Percentiles rank a stretch among this genome's conserved stretches.
These are phyloP conservation scores for Pythium monospermum DNA, from an alignment of 352 stramenopile genomes.

Conservation along the genomic window DNA sequence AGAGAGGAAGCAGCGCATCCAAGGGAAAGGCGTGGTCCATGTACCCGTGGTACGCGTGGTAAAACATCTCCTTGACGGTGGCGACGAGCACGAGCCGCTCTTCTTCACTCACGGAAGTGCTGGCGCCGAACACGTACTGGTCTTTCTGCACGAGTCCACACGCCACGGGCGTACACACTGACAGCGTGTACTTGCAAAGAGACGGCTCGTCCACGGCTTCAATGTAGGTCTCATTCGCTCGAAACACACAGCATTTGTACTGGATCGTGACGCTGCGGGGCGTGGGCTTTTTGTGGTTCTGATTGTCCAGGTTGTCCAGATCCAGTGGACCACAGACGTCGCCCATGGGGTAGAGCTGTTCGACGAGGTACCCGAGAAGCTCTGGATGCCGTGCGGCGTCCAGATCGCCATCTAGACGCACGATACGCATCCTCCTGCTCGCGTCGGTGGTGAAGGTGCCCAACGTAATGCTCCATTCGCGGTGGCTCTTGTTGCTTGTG, in stretches of 20 bases:
- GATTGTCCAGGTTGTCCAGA: slow-evolving; percentile 1
- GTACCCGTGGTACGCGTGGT: slow-evolving; percentile 86
- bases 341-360: slow-evolving; percentile 41
- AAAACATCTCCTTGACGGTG: slow-evolving; percentile 87
- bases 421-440: slow-evolving; percentile 36
- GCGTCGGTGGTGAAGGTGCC: slow-evolving; percentile 30
- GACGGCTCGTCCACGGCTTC: slow-evolving; percentile 49
- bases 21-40: slow-evolving; percentile 79
- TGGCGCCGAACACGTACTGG: slow-evolving; percentile 54
- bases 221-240: slow-evolving; percentile 81
- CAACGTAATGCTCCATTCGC: slow-evolving; percentile 36
- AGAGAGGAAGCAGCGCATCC: slow-evolving; percentile 70
- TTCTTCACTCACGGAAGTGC: slow-evolving; percentile 44
- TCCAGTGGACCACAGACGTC: slow-evolving; percentile 34
- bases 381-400: slow-evolving; percentile 37
- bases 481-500: neutral
- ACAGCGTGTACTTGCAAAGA: slow-evolving; percentile 54
- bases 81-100: slow-evolving; percentile 44
- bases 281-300: slow-evolving; percentile 13
- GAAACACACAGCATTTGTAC: slow-evolving; percentile 75
- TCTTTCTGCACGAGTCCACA: slow-evolving; percentile 70
- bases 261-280: slow-evolving; percentile 27
- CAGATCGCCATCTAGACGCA: slow-evolving; percentile 30
- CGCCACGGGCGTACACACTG: slow-evolving; percentile 66
- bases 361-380: slow-evolving; percentile 45